Percentiles rank a stretch among this genome's conserved stretches.
phyloP scores from a whole-genome alignment of 73 alveolate genomes.

The Paramecium pentaurelia region DNA sequence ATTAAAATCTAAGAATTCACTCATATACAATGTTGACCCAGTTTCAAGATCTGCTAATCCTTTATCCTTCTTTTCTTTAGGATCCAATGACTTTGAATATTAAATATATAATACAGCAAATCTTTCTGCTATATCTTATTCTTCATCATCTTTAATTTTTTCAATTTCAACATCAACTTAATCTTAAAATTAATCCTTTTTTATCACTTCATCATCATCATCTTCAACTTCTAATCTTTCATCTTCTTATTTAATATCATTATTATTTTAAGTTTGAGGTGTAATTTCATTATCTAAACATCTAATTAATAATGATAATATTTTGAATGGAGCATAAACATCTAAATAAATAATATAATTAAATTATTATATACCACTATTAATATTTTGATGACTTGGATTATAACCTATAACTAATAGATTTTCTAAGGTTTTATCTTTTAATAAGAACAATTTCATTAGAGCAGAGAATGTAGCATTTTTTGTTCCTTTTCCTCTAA shows the following conservation, averaged over 20 bases:
- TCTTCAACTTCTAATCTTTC: conserved; percentile 80
- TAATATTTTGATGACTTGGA: conserved; percentile 90
- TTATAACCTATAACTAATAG: conserved; percentile 92
- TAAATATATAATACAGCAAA: conserved; percentile 53
- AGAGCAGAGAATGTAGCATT: conserved; percentile 91
- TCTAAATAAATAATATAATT: neutral
- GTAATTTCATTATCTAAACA: conserved; percentile 90
- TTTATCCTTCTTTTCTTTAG: conserved; percentile 83
- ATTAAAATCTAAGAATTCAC: conserved; percentile 95
- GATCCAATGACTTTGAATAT: neutral
- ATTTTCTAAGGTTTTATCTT: conserved; percentile 86
- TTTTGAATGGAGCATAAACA: conserved; percentile 96
- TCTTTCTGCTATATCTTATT: conserved; percentile 72
- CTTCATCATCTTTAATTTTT: conserved; percentile 81
- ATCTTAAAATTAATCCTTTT: conserved; percentile 64
- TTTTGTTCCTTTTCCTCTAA: conserved; percentile 95
- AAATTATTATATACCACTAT: conserved; percentile 36
- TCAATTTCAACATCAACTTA: conserved; percentile 80
- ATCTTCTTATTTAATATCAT: conserved; percentile 64
- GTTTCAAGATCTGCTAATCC: conserved; percentile 96
- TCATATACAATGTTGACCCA: conserved; percentile 92
- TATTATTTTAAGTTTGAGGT: conserved; percentile 52
- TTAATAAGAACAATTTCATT: conserved; percentile 77
- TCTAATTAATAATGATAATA: conserved; percentile 85
- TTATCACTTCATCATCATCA: conserved; percentile 64